Base-by-base conservation (phyloP, 768 basidiomycete genomes). In the Cystofilobasidium macerans region DNA sequence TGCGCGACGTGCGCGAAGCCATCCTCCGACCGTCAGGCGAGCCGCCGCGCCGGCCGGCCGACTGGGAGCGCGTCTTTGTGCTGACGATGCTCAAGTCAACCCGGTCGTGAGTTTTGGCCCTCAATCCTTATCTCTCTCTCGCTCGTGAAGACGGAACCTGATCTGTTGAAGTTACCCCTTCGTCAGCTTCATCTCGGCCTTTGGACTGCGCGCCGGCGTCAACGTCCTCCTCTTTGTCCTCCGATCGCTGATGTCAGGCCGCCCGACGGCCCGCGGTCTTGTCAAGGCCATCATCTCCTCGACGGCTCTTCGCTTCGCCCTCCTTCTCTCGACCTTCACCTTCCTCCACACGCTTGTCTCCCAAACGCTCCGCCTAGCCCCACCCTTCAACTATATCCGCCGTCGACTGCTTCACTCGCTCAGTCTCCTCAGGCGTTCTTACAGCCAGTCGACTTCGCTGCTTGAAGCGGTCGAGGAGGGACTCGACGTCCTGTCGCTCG, bases 1-100 rank as follows among this genome's bases (percentile, higher is more conserved):
- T 68, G 11, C 43, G 47, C 18, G 73, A 69, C 13, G 72, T 74
- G 6, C 71, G 69, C 48, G 72, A 71, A 4, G 69, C 75, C 8
- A 73, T 77, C 6, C 75, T 75, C 74, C 61, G 75, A 16, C 69
- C 70, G 22, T 67, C 72, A 28, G 72, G 71, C 20, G 74, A 75
- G 62, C 64, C 71, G 33, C 62, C 56, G 36, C 54, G 71, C n/a
- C 67, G 71, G 38, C 76, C 76, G 14, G 43, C 62, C 13, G 75
- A 76, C 70, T 67, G 69, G 18, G 76, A 77, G 66, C 51, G 76
- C 43, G 74, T 75, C 1, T 57, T 71, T 16, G 71, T 77, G 3
- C 57, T 76, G 20, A 73, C 76, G 11, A 32, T 54, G 20, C n/a
- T 32, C 30, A 62, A 68, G 56, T 53, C 61, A 6, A 45, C 53